These are phyloP conservation scores for Euphorbia celastroides DNA, from an alignment of 441 rosid genomes.

Conservation along the genomic window DNA sequence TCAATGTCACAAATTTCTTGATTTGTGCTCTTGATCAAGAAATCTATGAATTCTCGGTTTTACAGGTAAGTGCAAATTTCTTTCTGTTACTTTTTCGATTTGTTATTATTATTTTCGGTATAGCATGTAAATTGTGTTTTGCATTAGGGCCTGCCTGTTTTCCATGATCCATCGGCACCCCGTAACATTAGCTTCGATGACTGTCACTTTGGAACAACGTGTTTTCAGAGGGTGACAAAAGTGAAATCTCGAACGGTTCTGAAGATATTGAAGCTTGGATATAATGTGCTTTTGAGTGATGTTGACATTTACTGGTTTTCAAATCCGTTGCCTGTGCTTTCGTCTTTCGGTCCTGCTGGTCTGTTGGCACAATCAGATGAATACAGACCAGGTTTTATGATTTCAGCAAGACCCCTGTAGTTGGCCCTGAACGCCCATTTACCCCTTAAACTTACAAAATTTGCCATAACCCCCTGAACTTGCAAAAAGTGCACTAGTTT, in stretches of 20 bases:
- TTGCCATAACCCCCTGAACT: no score
- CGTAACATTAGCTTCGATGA: constrained; percentile 77
- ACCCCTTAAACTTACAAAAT: no score
- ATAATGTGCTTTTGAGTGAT: constrained; percentile 80
- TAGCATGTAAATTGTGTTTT: constrained; percentile 14
- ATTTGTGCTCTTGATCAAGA: constrained; percentile 85
- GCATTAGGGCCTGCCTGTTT: constrained; percentile 77
- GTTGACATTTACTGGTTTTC: constrained; percentile 88
- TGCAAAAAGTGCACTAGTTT: no score
- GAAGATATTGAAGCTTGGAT: constrained; percentile 78
- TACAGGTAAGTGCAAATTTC: constrained; percentile 49
- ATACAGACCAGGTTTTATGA: constrained; percentile 69
- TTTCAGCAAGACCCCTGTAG: no score
- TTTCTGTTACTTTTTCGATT: constrained; percentile 3
- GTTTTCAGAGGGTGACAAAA: constrained; percentile 92
- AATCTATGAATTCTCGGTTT: constrained; percentile 63
- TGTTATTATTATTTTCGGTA: background rate
- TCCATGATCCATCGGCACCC: constrained; percentile 69
- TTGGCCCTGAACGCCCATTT: no score
- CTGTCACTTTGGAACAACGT: constrained; percentile 88
- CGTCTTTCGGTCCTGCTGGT: constrained; percentile 65
- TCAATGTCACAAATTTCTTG: constrained; percentile 60
- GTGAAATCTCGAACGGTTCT: constrained; percentile 85
- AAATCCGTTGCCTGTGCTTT: constrained; percentile 67
- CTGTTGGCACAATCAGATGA: constrained; percentile 86